Evolutionary conservation across 2,329 filamentous ascomycete species (phyloP).

Genomic region (Calonectria naviculata): DNA sequence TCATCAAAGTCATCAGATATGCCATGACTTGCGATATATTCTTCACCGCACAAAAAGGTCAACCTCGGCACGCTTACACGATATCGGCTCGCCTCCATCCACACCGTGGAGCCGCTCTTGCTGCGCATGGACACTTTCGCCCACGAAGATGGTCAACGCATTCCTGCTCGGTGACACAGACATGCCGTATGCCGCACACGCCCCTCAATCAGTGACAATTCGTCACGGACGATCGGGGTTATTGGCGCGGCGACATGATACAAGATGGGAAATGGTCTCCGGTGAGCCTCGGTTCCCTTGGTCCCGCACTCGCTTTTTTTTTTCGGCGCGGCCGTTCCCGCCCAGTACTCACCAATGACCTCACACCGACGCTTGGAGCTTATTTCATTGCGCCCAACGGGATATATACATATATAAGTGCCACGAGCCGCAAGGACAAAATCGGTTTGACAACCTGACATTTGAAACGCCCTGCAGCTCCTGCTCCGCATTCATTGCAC

Average conservation of each 20-base stretch:
- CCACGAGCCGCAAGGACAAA: not conserved
- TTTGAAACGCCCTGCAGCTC: not conserved
- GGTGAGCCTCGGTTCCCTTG: conserved; percentile 18
- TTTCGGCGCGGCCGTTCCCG: conserved; percentile 1
- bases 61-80: conserved; percentile 9
- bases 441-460: not conserved
- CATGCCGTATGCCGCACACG: not conserved
- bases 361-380: not conserved
- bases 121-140: not conserved
- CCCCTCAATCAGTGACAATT: not conserved
- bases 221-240: not conserved
- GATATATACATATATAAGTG: conserved; percentile 6
- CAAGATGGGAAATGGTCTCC: conserved; percentile 20
- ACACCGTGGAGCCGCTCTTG: not conserved
- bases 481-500: conserved; percentile 3
- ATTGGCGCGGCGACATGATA: not conserved
- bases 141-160: not conserved
- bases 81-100: conserved; percentile 4
- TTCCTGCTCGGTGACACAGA: conserved; percentile 6
- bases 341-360: not conserved
- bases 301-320: conserved; percentile 5
- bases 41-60: not conserved
- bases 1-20: not conserved
- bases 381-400: not conserved
- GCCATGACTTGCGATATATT: not conserved